These are phyloP conservation scores for Plantago elongata DNA, from an alignment of 257 asterid species.

Conservation along the genomic window DNA sequence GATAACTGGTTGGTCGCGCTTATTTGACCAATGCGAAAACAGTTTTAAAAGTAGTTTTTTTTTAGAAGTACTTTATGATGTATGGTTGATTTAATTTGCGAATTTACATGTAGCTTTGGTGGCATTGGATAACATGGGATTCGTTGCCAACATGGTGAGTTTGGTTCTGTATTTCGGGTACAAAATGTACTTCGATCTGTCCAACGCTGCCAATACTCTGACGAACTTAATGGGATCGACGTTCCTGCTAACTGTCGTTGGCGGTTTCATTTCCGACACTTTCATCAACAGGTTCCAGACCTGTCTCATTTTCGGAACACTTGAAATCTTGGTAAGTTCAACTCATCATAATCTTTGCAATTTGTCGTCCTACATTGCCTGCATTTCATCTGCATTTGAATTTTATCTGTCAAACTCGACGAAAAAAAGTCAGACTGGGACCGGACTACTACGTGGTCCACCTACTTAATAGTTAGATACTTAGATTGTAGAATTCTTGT, in stretches of 20 bases:
- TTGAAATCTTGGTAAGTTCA: slow-evolving; percentile 45
- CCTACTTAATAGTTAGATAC: too few species aligned
- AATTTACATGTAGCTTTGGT: slow-evolving; percentile 31
- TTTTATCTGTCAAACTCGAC: too few species aligned
- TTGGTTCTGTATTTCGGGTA: slow-evolving; percentile 51
- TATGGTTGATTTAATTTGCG: not conserved
- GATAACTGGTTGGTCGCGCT: too few species aligned
- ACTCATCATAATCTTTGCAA: too few species aligned
- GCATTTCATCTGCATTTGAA: too few species aligned
- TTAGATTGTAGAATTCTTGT: too few species aligned
- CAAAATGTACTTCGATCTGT: slow-evolving; percentile 37
- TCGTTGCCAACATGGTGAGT: slow-evolving; percentile 63
- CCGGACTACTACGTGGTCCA: too few species aligned
- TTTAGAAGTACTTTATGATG: too few species aligned
- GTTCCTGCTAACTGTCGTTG: slow-evolving; percentile 61
- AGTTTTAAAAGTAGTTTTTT: too few species aligned
- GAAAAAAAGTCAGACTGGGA: too few species aligned
- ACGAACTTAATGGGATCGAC: slow-evolving; percentile 81
- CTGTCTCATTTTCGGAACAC: slow-evolving; percentile 49
- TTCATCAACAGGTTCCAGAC: slow-evolving; percentile 53
- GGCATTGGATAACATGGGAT: slow-evolving; percentile 66
- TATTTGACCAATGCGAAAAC: too few species aligned
- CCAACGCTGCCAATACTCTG: slow-evolving; percentile 56
- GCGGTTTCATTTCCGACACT: slow-evolving; percentile 80
- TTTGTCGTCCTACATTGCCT: too few species aligned